These are phyloP conservation scores for Talaromyces sp. DNA, from an alignment of 2,329 filamentous ascomycete species.

Conservation along the genomic window DNA sequence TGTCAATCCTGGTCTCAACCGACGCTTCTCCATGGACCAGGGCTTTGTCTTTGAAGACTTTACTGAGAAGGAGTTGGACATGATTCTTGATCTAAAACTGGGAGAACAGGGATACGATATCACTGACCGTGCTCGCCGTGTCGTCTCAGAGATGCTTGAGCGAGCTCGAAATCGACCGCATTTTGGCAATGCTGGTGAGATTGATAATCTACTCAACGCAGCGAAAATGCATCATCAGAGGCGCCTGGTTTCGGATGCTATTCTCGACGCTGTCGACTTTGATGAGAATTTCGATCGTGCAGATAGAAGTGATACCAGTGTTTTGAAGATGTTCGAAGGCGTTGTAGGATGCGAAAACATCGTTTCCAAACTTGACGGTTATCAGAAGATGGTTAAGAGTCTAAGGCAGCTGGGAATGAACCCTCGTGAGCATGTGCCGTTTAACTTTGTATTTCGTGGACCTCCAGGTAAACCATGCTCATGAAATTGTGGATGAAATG, in stretches of 20 bases:
- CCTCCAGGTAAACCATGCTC: conserved; percentile 48
- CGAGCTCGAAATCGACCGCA: conserved; percentile 59
- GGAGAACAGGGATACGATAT: conserved; percentile 50
- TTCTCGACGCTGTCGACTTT: conserved; percentile 42
- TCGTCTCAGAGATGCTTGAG: conserved; percentile 56
- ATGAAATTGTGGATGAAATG: conserved; percentile 12
- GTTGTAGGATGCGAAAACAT: conserved; percentile 55
- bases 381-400: conserved; percentile 49
- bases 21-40: conserved; percentile 59
- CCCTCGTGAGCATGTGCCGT: conserved; percentile 55
- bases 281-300: conserved; percentile 56
- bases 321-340: conserved; percentile 53
- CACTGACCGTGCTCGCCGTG: conserved; percentile 47
- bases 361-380: conserved; percentile 49
- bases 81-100: conserved; percentile 61
- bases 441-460: conserved; percentile 65
- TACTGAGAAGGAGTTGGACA: conserved; percentile 49
- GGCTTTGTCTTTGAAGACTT: conserved; percentile 70
- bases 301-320: conserved; percentile 44
- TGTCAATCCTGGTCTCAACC: conserved; percentile 63
- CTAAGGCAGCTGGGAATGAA: conserved; percentile 52
- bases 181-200: conserved; percentile 69
- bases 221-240: conserved; percentile 52
- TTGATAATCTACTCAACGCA: conserved; percentile 61
- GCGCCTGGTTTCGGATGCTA: conserved; percentile 26